Evolutionary conservation across 2,329 filamentous ascomycete species (phyloP), one percentile per base, ranked within the genome.

Genomic region (Knoxdaviesia proteae): DNA sequence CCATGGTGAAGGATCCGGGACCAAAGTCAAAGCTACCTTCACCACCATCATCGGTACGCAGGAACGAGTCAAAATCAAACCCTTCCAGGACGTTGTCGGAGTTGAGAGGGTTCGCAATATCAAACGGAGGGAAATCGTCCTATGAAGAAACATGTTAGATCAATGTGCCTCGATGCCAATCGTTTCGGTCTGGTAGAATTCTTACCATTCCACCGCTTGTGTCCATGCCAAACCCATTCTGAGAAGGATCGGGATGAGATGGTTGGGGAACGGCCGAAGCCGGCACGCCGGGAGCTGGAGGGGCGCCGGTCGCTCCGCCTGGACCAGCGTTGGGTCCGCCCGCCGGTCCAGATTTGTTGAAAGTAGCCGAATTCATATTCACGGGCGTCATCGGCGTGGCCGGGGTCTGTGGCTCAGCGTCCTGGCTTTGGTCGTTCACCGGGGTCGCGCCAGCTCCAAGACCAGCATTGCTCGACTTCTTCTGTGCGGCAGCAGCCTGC

Each of bases 21-120:
- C 60, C 60, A 51, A 78, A 77, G 56, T 71, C 69, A 47, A 77
- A 78, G 5, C 53, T 56, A 38, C 58, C 56, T 37, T 61, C 60
- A 36, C 64, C 65, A 34, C 58, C 61, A 39, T 68, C 67, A 46
- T 64, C 61, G 46, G 68, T 65, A 48, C 79, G 72, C 6, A 80
- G 59, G 61, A 80, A 80, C 2, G 74, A 77, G 55, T 80, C 75
- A 49, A 80, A 65, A 47, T 80, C 75, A 50, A 80, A 80, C 48
- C 77, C 74, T 50, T 72, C 73, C 40, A 80, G 61, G 34, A 78
- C 74, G 52, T 78, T 68, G 43, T 58, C 59, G 5, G 65, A 63
- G 46, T 62, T 61, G 31, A 68, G 54, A 2, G 71, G 68, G 48
- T 74, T 71, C 43, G 67, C 62, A 53, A 74, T 69, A 44, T 69